Base-by-base conservation (phyloP, 2,329 filamentous ascomycete genomes). In the Alternaria triticimaculans region DNA sequence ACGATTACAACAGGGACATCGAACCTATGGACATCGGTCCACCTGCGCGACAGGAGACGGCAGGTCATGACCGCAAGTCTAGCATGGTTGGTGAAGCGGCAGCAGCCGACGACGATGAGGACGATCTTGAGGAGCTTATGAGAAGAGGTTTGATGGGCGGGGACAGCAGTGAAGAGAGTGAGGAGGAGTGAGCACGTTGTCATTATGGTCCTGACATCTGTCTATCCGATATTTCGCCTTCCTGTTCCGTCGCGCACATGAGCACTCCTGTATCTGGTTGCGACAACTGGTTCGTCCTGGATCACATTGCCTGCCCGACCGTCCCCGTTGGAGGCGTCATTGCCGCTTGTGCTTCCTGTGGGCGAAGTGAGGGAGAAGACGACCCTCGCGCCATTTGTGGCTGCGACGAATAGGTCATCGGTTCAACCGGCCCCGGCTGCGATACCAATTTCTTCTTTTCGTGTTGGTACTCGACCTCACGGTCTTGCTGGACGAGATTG, bases 101-200 rank as follows among this genome's bases (percentile, higher is more conserved):
- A 1, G 67, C 65, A 9, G 62, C 63, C 2, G 76, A 78, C 1
- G 74, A 76, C 7, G 78, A 78, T 20, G 76, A 78, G 25, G 81
- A 82, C 26, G 82, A 83, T 70, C 80, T 77, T 69, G 83, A 73
- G 54, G 81, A 82, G 67, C 78, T 81, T 72, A 81, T 84, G 74
- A 79, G 81, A 62, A 72, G 79, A 57, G 82, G 80, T 0, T 72
- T 80, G 30, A 77, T 72, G 37, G 77, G 73, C 10, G 78, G 72
- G 25, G 78, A 80, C 11, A 79, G 76, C 45, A 79, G 76, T 59
- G 80, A 81, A 64, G 82, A 84, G 67, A 83, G 81, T 63, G 83
- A 84, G 59, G 82, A 83, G 65, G 82, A 84, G 68, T 79, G 41
- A 63, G 4, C 11, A 20, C 7, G 3, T 18, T 9, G 2, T 15